These are phyloP conservation scores for Chlorencoelia australis DNA, from an alignment of 2,329 filamentous ascomycete species.

Conservation along the genomic window DNA sequence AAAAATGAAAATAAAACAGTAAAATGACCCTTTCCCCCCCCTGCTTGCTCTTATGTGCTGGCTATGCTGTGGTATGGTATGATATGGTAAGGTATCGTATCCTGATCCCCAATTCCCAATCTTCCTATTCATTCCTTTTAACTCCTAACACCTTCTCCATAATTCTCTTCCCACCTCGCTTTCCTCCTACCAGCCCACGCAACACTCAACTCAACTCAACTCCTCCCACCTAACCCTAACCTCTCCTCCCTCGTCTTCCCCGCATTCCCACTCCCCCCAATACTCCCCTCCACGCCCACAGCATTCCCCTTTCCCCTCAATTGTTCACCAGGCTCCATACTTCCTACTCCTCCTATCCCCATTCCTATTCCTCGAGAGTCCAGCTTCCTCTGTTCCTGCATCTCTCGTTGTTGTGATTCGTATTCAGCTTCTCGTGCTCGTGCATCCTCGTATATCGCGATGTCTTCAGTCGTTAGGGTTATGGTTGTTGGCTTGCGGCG, in stretches of 20 bases:
- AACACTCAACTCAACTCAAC: no score
- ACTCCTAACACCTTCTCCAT: no score
- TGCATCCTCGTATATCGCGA: conserved; percentile 59
- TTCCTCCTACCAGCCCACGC: no score
- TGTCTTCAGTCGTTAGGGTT: conserved; percentile 57
- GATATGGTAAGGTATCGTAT: no score
- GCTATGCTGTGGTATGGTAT: no score
- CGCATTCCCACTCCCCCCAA: conserved; percentile 15
- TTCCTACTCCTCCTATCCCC: conserved; percentile 9
- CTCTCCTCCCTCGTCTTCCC: conserved; percentile 29
- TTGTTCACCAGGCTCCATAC: conserved; percentile 7
- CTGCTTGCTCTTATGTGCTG: no score
- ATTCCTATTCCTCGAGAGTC: conserved; percentile 3
- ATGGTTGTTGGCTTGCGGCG: conserved; percentile 59
- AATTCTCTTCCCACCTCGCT: no score
- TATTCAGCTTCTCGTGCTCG: conserved; percentile 32
- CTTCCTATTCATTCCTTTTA: no score
- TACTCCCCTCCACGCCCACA: conserved; percentile 11
- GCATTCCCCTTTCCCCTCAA: conserved; percentile 5
- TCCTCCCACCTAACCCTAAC: conserved; percentile 24
- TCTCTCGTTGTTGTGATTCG: conserved; percentile 15
- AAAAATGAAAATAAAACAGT: no score
- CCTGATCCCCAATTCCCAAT: no score
- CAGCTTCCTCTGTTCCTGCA: not conserved
- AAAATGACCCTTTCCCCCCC: no score